Evolutionary conservation across 805 yeast species (phyloP).

Genomic region (Candida coquimbonensis): DNA sequence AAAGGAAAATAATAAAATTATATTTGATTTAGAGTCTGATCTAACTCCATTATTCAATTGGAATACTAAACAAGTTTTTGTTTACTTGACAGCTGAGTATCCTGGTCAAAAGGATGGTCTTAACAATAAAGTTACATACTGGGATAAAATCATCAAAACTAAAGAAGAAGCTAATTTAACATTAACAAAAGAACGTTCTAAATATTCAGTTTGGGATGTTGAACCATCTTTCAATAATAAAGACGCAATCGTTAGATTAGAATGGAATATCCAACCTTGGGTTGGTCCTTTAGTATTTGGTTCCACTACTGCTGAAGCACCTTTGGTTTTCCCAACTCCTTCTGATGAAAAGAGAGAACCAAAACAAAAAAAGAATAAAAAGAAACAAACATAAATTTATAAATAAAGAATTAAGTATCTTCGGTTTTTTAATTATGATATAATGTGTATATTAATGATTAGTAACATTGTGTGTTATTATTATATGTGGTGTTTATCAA

Average conservation of each 20-base stretch:
- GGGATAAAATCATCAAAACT: slow-evolving; percentile 76
- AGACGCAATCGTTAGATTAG: slow-evolving; percentile 61
- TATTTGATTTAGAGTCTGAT: slow-evolving; percentile 71
- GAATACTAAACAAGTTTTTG: slow-evolving; percentile 96
- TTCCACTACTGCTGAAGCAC: slow-evolving; percentile 30
- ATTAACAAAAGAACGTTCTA: slow-evolving; percentile 49
- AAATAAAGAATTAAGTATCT: background rate
- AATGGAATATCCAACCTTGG: slow-evolving; percentile 91
- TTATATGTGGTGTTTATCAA: too few species aligned
- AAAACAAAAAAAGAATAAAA: slow-evolving; percentile 4
- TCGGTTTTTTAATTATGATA: background rate
- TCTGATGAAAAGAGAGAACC: slow-evolving; percentile 7
- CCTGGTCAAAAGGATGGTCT: slow-evolving; percentile 30
- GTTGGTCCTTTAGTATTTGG: slow-evolving; percentile 79
- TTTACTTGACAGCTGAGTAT: slow-evolving; percentile 83
- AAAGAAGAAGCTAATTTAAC: slow-evolving; percentile 52
- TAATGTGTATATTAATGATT: background rate
- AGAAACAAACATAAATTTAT: background rate
- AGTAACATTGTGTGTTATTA: too few species aligned
- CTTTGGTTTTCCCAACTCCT: slow-evolving; percentile 15
- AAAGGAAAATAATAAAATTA: slow-evolving; percentile 68
- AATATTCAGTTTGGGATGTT: slow-evolving; percentile 86
- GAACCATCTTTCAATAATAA: slow-evolving; percentile 50
- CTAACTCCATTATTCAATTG: slow-evolving; percentile 80
- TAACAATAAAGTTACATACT: slow-evolving; percentile 69